These are phyloP conservation scores for Claviceps cyperi DNA, from an alignment of 2,329 filamentous ascomycete genomes.

Conservation along the genomic window DNA sequence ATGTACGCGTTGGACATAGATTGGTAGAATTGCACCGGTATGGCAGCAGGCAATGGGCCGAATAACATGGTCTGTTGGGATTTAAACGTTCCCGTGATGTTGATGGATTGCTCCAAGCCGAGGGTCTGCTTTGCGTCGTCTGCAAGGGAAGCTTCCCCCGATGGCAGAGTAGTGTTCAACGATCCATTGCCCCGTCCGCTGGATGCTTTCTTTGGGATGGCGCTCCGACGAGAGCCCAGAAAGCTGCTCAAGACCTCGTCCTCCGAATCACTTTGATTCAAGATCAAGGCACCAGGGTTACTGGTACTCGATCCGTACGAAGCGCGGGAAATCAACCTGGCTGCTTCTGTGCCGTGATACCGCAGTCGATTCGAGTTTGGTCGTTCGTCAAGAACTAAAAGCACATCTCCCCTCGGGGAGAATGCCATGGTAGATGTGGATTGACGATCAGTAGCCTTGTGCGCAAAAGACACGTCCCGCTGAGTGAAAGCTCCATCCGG, in stretches of 20 bases:
- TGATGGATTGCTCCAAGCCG: slow-evolving; percentile 42
- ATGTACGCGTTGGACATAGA: slow-evolving; percentile 44
- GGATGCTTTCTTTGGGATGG: slow-evolving; percentile 25
- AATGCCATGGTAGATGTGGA: slow-evolving; percentile 47
- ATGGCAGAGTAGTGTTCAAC: slow-evolving; percentile 42
- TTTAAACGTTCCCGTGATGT: slow-evolving; percentile 40
- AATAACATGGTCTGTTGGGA: slow-evolving; percentile 50
- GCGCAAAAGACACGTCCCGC: slow-evolving; percentile 50
- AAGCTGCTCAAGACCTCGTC: slow-evolving; percentile 49
- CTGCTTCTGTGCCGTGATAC: slow-evolving; percentile 21
- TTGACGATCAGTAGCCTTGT: slow-evolving; percentile 47
- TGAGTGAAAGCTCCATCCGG: slow-evolving; percentile 48
- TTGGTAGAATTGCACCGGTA: slow-evolving; percentile 36
- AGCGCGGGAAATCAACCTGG: slow-evolving; percentile 21
- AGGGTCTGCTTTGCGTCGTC: slow-evolving; percentile 28
- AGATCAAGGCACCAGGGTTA: slow-evolving; percentile 35
- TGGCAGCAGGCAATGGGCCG: slow-evolving; percentile 38
- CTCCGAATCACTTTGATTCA: slow-evolving; percentile 49
- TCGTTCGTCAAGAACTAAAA: slow-evolving; percentile 49
- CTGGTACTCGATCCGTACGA: slow-evolving; percentile 35
- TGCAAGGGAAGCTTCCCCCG: slow-evolving; percentile 15
- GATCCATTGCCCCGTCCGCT: slow-evolving; percentile 28
- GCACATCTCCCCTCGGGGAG: slow-evolving; percentile 41
- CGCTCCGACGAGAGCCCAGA: slow-evolving; percentile 31
- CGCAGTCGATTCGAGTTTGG: slow-evolving; percentile 28